Base-by-base conservation (phyloP, 2,329 filamentous ascomycete species). In the Volutella citrinella region DNA sequence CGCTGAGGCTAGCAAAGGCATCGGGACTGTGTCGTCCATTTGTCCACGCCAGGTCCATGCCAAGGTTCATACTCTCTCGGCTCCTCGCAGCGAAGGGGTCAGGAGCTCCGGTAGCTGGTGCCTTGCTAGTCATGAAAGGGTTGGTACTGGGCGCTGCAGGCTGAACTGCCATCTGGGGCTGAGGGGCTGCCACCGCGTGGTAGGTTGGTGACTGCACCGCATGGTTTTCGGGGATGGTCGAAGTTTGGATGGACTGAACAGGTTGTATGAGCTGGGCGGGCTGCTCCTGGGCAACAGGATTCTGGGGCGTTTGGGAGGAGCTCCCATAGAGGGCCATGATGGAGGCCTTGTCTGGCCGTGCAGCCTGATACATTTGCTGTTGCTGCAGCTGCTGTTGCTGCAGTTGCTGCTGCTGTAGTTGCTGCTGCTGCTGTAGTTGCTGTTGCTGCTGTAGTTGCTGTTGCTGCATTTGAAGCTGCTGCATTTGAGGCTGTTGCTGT, bases 21-120 rank as follows among this genome's bases (percentile, higher is more conserved):
- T 90, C 85, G 5, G 85, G 85, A 49, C 84, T 88, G 54, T 89
- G 84, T 25, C 85, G 69, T 9, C 85, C 85, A 49, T 81, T 82
- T 50, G 70, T 70, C 76, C 76, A 80, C 27, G 76, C 72, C 68
- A 80, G 74, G 36, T 78, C 77, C 58, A 78, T 69, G 24, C 84
- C 75, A 46, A 80, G 71, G 35, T 70, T 77, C 57, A 87, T 77
- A 57, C 84, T 89, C 54, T 89, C 85, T 30, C 84, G 74, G 51
- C 83, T 89, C 40, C 42, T 45, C 37, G 51, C 52, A 52, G 43
- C 52, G 55, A 51, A 72, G 48, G 52, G 78, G 71, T 19, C 78
- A 68, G 52, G 37, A 11, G 55, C 32, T 19, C 42, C 23, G 26
- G 52, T 51, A 9, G 54, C 47, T 11, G 45, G 32, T 19, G 48